phyloP scores from a whole-genome alignment of 2,329 filamentous ascomycete genomes.

The Fusarium oxysporum region DNA sequence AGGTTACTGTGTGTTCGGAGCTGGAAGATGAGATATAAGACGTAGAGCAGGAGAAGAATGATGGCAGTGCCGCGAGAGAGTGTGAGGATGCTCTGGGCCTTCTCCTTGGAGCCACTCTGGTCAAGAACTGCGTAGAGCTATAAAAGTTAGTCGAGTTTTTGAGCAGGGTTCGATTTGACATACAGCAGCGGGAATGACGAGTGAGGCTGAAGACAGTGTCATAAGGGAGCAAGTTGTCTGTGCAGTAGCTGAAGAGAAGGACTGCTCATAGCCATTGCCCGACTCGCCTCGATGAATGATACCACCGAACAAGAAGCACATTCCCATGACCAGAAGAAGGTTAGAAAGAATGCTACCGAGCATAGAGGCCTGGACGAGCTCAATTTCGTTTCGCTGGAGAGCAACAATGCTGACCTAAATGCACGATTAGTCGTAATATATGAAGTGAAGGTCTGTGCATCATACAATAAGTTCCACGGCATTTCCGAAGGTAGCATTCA shows the following conservation, averaged over 20 bases:
- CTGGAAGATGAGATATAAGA: conserved; percentile 83
- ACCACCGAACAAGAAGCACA: conserved; percentile 83
- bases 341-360: conserved; percentile 96
- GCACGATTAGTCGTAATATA: conserved; percentile 16
- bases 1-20: conserved; percentile 78
- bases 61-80: conserved; percentile 82
- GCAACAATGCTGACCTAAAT: conserved; percentile 89
- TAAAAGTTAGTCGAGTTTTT: conserved; percentile 27
- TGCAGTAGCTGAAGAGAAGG: conserved; percentile 80
- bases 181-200: conserved; percentile 81
- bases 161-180: conserved; percentile 28
- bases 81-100: conserved; percentile 70
- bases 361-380: conserved; percentile 98
- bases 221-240: conserved; percentile 82
- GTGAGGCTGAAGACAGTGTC: conserved; percentile 79
- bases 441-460: not conserved
- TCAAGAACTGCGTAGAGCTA: conserved; percentile 75
- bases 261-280: conserved; percentile 73
- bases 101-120: conserved; percentile 55
- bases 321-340: conserved; percentile 85
- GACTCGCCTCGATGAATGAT: conserved; percentile 68
- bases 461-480: conserved; percentile 82
- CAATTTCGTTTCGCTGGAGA: conserved; percentile 84
- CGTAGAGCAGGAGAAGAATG: conserved; percentile 79
- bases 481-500: conserved; percentile 84